Evolutionary conservation across 768 basidiomycete genomes (phyloP).

Genomic region (Tubosaeta sp.): DNA sequence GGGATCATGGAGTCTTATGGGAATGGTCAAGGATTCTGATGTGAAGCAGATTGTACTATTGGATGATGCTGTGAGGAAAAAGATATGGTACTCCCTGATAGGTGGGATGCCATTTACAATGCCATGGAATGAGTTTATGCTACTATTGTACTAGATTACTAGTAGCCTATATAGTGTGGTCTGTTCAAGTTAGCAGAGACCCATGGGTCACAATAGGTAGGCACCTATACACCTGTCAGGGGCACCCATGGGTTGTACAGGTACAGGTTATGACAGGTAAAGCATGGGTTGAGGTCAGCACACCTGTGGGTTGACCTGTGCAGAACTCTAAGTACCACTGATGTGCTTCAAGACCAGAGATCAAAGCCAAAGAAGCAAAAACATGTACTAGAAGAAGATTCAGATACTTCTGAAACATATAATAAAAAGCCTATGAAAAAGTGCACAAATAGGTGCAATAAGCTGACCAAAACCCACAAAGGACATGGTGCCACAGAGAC

Average conservation of each 20-base stretch:
- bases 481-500: too few relatives aligned
- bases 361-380: too few relatives aligned
- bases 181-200: not conserved
- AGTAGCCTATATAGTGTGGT: too few relatives aligned
- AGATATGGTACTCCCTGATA: conserved; percentile 13
- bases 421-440: too few relatives aligned
- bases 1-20: conserved; percentile 28
- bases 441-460: too few relatives aligned
- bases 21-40: conserved; percentile 27
- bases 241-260: not conserved
- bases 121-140: not conserved
- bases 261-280: not conserved
- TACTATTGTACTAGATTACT: not conserved
- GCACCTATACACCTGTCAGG: not conserved
- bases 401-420: too few relatives aligned
- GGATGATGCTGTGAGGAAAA: not conserved
- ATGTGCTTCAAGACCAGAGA: too few relatives aligned
- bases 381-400: too few relatives aligned
- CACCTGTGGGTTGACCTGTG: conserved; percentile 3
- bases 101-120: conserved; percentile 20
- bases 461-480: too few relatives aligned
- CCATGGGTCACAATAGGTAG: not conserved
- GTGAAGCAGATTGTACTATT: not conserved
- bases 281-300: not conserved
- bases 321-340: not conserved